Evolutionary conservation across 768 basidiomycete genomes (phyloP), one percentile per base, ranked within the genome.

Genomic region (Tephrocybe sp.): DNA sequence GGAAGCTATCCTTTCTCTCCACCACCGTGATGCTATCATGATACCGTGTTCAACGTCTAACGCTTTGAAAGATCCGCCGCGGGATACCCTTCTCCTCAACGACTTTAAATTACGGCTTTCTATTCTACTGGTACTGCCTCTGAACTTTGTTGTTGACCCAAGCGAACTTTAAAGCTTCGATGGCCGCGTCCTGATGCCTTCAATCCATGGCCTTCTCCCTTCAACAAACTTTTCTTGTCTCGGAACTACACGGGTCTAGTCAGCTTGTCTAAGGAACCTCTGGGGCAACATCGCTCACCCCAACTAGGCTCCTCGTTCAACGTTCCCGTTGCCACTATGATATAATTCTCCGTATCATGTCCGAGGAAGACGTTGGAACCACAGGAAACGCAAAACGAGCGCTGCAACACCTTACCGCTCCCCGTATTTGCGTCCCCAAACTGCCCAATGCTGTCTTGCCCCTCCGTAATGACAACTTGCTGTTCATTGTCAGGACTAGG

Each of bases 301-400:
- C 54, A 59, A 5, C 31, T 47, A 12, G 47, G 39, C 11, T 51
- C 40, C 22, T 53, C 46, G 37, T 59, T 42, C 5, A 59, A 15
- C 16, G 58, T 53, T 7, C 55, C 55, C 1, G 55, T 50, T 2
- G 55, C 40, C 16, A 59, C 46, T 11, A 45, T 32, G 15, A 27
- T 51, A 28, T 49, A 49, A 18, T 56, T 39, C 5, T 28, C 44
- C 8, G 39, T 40, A 15, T 47, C 49, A 9, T 44, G 37, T 12
- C 15, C 47, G 16, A 59, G 46, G 35, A 70, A 69, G 1, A 73
- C 37, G 30, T 69, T 71, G n/a, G 70, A 68, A 13, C 72, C 72
- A 49, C 72, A 73, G 1, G 60, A 47, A 1, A 50, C 55, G 39
- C 72, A 74, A 54, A 74, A 74, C 26, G 55, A 60, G 26, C 72